Base-by-base conservation (phyloP, 805 yeast genomes). In the Cyberlindnera xylosilytica region DNA sequence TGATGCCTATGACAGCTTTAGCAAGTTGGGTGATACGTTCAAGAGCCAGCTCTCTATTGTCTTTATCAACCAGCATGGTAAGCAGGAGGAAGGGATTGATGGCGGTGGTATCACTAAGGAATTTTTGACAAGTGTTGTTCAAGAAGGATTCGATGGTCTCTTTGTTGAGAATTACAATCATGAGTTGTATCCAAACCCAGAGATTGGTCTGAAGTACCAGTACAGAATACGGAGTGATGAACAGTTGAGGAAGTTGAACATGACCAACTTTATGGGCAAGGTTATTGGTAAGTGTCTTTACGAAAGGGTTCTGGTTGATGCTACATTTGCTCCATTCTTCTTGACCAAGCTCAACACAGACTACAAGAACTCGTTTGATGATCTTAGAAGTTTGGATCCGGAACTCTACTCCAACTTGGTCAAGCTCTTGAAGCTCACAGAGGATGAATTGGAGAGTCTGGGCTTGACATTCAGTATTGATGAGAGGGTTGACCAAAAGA, bases 71-170 rank as follows among this genome's bases (percentile, higher is more conserved):
- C 76, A 83, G 42, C 78, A 81, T 63, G 95, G 90, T 2, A 68
- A 66, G n/a, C n/a, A n/a, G 13, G 98, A 91, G 59, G 88, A 82
- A 0, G 99, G 99, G 1, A 83, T 91, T 33, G 99, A 91, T 61
- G 99, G 99, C 7, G 99, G 98, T 11, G 99, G 99, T 1, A 69
- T 91, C 19, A 90, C 97, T 0, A 90, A 91, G 60, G 99, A 91
- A 56, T 80, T 93, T 49, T 65, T 91, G 42, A 88, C 91, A 2
- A 70, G 83, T 38, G 80, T 88, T 1, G 77, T 83, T 2, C 68
- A 66, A 4, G 87, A 84, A 49, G 90, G 86, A 0, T 87, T 91
- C 53, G 64, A 50, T 1, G 56, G 49, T 7, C 54, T 76, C 6
- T 79, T 79, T 45, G 55, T 61, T 7, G 67, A 66, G 20, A 79